These are phyloP conservation scores for Triticum timopheevii DNA, from an alignment of 176 grass and related monocot genomes.

Conservation along the genomic window DNA sequence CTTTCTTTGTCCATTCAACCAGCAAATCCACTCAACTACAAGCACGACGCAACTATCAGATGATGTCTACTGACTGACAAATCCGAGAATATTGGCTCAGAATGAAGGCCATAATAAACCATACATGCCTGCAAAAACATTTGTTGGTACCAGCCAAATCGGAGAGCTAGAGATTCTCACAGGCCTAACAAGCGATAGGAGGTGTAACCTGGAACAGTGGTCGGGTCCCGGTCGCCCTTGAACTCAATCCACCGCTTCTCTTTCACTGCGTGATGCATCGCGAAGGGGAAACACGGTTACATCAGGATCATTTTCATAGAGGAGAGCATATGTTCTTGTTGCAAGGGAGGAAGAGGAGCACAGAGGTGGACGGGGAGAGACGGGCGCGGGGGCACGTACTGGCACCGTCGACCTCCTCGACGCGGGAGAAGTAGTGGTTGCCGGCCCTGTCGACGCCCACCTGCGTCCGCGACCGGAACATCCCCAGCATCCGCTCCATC, in stretches of 20 bases:
- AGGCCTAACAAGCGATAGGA: neutral
- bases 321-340: neutral
- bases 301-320: neutral
- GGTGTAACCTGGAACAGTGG: constrained; percentile 71
- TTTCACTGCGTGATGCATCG: constrained; percentile 45
- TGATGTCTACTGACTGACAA: neutral
- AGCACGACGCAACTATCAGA: constrained; percentile 19
- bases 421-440: constrained; percentile 79
- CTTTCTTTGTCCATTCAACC: constrained; percentile 96
- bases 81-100: neutral
- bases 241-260: constrained; percentile 95
- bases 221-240: constrained; percentile 81
- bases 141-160: neutral
- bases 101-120: constrained; percentile 30
- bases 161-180: neutral
- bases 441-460: constrained; percentile 79
- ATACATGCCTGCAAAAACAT: constrained; percentile 49
- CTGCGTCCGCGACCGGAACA: constrained; percentile 65
- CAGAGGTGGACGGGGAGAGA: neutral
- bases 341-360: neutral
- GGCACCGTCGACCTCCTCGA: constrained; percentile 69
- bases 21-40: constrained; percentile 99
- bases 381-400: constrained; percentile 32
- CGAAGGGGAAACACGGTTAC: neutral
- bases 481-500: constrained; percentile 56